A percentile compares a stretch with the other conserved stretches of the same genome.
These are phyloP conservation scores for Septoria linicola DNA, from an alignment of 2,329 filamentous ascomycete species.

Conservation along the genomic window DNA sequence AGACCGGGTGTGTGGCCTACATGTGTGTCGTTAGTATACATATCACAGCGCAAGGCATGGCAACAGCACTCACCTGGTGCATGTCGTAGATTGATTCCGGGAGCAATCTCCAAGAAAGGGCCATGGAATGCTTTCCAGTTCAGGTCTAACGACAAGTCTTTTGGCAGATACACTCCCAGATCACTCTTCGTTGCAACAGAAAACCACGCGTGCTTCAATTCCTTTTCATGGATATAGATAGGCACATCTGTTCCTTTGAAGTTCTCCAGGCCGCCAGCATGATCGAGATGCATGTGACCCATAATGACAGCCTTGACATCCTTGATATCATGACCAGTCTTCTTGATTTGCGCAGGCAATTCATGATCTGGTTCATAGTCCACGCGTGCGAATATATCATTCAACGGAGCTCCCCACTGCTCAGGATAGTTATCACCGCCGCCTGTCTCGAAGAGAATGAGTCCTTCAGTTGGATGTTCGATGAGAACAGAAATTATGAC, in stretches of 20 bases:
- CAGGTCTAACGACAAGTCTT: conserved; percentile 40
- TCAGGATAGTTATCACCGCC: conserved; percentile 38
- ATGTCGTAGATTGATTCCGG: conserved; percentile 39
- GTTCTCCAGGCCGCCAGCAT: conserved; percentile 39
- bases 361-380: conserved; percentile 29
- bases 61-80: conserved; percentile 30
- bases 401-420: conserved; percentile 33
- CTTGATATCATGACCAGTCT: conserved; percentile 38
- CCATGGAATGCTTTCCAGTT: conserved; percentile 41
- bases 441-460: conserved; percentile 41
- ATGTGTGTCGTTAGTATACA: background rate
- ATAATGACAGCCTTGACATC: conserved; percentile 41
- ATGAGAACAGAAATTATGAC: conserved; percentile 35
- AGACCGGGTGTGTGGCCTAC: conserved; percentile 38
- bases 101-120: conserved; percentile 37
- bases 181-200: conserved; percentile 40
- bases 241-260: conserved; percentile 39
- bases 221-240: conserved; percentile 41
- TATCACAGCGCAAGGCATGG: background rate
- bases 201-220: conserved; percentile 42
- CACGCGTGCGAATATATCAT: conserved; percentile 38
- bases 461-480: conserved; percentile 38
- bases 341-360: conserved; percentile 24
- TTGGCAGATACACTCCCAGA: conserved; percentile 36
- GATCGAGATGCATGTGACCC: conserved; percentile 39